Base-by-base conservation (phyloP, 2,329 filamentous ascomycete genomes). In the Aspergillus versicolor region DNA sequence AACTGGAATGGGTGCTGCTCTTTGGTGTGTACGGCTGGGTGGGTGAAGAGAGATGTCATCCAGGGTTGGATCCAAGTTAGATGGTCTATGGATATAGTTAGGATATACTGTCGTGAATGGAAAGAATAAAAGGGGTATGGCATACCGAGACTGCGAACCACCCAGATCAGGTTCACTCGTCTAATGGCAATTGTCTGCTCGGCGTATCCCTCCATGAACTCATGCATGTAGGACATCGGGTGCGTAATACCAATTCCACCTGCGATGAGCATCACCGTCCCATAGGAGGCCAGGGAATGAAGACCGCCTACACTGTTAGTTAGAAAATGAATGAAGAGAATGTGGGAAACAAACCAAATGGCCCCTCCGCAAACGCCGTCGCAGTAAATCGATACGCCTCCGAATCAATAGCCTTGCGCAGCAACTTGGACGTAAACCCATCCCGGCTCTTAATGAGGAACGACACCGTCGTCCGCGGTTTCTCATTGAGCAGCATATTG, bases 161-260 rank as follows among this genome's bases (percentile, higher is more conserved):
- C 67, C 70, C 70, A 73, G 4, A 73, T 61, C 17, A 73, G 55
- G 30, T 59, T 67, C 1, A 72, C 65, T 27, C 65, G 65, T 4
- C 69, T 66, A 5, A 67, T 69, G 15, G 68, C 70, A 2, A 58
- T 65, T 5, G 62, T 61, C 2, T 63, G 61, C 8, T 63, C 46
- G 6, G 64, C 46, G 17, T 71, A 68, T 2, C 62, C 65, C 21
- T 63, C 57, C 19, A 72, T 57, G 6, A 72, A 66, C 43, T 71
- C 66, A 30, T 69, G 67, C 17, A 73, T 46, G 46, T 73, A 72
- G 1, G 70, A 71, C 58, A 73, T 67, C 6, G 70, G 66, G 46
- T 73, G 70, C 2, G 73, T 75, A 46, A 75, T 73, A 1, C 73
- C 73, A 43, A 75, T 73, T 2, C 73, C 73, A 0, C 73, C 73